Evolutionary conservation across 2,329 filamentous ascomycete species (phyloP).

Genomic region (Eurotiales sp.): DNA sequence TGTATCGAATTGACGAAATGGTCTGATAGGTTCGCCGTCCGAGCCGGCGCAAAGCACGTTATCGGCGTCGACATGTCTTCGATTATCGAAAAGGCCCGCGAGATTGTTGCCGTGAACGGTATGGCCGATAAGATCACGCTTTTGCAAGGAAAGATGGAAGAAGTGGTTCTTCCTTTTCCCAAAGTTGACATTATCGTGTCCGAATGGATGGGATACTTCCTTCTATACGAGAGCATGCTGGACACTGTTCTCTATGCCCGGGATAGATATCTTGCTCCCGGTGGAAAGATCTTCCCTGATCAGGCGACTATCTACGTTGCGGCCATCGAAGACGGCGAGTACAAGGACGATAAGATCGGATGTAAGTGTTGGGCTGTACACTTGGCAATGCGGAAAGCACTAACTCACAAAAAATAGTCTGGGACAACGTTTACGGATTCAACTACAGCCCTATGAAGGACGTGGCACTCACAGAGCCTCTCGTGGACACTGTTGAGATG

Average conservation of each 20-base stretch:
- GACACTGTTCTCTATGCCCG: constrained; percentile 96
- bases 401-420: constrained; percentile 61
- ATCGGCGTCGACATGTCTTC: constrained; percentile 99
- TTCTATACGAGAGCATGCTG: constrained; percentile 98
- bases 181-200: constrained; percentile 99
- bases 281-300: constrained; percentile 95
- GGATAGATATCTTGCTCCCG: constrained; percentile 81
- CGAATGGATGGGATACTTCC: constrained; percentile 99
- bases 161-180: constrained; percentile 86
- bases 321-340: constrained; percentile 96
- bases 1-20: too few species aligned
- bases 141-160: constrained; percentile 99
- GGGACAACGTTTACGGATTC: constrained; percentile 99
- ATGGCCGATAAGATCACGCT: constrained; percentile 95
- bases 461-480: constrained; percentile 88
- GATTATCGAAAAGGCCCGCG: constrained; percentile 96
- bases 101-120: constrained; percentile 90
- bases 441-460: constrained; percentile 92
- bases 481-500: constrained; percentile 96
- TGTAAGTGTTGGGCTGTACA: constrained; percentile 64
- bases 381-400: not conserved
- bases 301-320: constrained; percentile 97
- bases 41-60: constrained; percentile 95
- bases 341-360: constrained; percentile 99
- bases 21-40: constrained; percentile 81